A percentile compares a stretch with the other conserved stretches of the same genome.
Conservation (phyloP, 2,329 filamentous ascomycete species). For the Verticillium nonalfalfae region DNA sequence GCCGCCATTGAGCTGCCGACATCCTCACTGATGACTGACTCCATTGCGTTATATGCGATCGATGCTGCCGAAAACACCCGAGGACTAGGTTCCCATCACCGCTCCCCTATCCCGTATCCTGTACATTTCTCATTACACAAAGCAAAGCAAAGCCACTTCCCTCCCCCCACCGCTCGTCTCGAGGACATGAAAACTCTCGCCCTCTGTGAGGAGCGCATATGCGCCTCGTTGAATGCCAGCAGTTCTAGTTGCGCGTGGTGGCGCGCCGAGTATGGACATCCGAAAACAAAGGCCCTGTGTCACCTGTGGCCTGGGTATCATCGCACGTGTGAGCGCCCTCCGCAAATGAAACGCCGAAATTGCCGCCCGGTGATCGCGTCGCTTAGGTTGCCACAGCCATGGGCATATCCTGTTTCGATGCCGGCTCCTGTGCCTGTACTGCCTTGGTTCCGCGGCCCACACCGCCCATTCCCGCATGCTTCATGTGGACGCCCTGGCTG, state of each 20-base stretch:
- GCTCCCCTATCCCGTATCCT: background rate
- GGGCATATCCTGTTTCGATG: constrained; percentile 10
- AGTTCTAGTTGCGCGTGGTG: background rate
- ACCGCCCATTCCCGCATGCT: constrained; percentile 1
- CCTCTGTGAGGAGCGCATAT: background rate
- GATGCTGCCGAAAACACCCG: background rate
- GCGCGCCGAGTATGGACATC: background rate
- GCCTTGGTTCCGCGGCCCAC: constrained; percentile 10
- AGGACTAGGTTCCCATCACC: background rate
- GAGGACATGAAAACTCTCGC: background rate
- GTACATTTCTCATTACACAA: background rate
- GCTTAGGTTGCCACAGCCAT: constrained; percentile 10
- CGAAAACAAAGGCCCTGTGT: background rate
- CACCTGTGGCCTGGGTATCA: background rate
- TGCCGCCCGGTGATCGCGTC: constrained; percentile 4
- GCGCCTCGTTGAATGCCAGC: background rate
- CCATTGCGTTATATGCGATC: background rate
- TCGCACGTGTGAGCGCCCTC: background rate
- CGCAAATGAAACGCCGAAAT: background rate
- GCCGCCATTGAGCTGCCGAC: background rate
- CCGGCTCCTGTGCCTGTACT: constrained; percentile 6
- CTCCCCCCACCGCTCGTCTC: background rate
- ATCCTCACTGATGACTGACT: background rate
- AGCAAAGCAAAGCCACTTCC: background rate
- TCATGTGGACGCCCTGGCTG: constrained; percentile 10